Percentiles rank a stretch among this genome's conserved stretches.
Conservation (phyloP, 2,329 filamentous ascomycete species). For the Beauveria pseudobassiana region DNA sequence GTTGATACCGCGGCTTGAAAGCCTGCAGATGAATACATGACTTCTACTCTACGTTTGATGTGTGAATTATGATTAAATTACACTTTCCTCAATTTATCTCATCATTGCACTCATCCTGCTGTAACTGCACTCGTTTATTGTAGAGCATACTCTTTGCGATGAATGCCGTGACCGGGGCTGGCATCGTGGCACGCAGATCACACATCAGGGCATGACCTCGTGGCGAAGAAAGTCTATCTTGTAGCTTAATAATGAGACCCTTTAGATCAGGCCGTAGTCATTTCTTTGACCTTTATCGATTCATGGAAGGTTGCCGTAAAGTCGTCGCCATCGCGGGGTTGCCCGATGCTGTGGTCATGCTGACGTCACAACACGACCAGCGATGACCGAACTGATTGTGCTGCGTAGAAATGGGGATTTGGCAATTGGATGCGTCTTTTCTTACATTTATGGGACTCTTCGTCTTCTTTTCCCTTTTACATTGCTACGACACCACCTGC, state of each 20-base stretch:
- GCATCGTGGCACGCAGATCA: no score
- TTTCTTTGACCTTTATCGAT: not conserved
- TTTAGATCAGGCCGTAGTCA: no score
- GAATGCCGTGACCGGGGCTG: no score
- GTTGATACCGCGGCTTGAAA: conserved; percentile 12
- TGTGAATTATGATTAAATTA: no score
- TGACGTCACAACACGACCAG: conserved; percentile 6
- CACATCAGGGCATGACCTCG: no score
- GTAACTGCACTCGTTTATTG: no score
- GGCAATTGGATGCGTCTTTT: conserved; percentile 6
- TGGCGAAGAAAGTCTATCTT: no score
- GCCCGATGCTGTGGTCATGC: conserved; percentile 3
- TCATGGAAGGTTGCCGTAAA: not conserved
- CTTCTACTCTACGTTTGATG: conserved; percentile 2
- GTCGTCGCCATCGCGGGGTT: not conserved
- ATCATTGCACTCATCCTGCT: no score
- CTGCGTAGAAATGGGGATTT: not conserved
- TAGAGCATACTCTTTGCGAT: no score
- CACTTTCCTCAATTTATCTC: no score
- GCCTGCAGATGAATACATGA: conserved; percentile 14
- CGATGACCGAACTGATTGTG: not conserved
- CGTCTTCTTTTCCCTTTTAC: not conserved
- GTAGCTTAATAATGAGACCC: no score
- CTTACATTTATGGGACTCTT: not conserved
- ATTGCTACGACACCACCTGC: not conserved